Evolutionary conservation across 306 rosid species (phyloP).

Genomic region (Sesbania bispinosa): DNA sequence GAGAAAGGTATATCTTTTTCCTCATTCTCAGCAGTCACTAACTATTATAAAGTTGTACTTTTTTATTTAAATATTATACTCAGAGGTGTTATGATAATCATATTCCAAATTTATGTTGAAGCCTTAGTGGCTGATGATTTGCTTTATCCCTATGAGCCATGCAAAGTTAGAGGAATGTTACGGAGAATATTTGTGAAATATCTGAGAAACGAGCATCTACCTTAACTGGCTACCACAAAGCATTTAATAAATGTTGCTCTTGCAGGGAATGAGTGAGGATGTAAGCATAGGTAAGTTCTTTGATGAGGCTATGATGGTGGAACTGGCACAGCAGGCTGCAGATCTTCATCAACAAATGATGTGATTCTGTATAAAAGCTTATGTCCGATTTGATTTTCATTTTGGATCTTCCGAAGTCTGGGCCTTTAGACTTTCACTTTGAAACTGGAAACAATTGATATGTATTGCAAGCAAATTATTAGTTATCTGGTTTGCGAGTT

Average conservation of each 20-base stretch:
- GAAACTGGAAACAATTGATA: conserved; percentile 23
- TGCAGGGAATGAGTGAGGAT: conserved; percentile 97
- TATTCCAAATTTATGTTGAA: neutral
- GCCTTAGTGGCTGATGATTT: neutral
- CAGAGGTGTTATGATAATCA: neutral
- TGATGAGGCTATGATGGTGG: conserved; percentile 99
- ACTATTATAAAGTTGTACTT: neutral
- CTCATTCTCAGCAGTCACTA: neutral
- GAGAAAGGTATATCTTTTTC: conserved; percentile 62
- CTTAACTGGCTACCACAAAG: neutral
- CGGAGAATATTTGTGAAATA: neutral
- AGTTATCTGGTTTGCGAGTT: neutral
- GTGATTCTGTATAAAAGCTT: conserved; percentile 34
- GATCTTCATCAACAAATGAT: conserved; percentile 97
- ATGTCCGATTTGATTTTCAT: conserved; percentile 1
- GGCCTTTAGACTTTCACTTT: neutral
- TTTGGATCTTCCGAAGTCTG: neutral
- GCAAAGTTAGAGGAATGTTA: no score
- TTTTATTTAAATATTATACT: neutral
- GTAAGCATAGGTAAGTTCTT: conserved; percentile 94
- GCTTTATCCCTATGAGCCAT: neutral
- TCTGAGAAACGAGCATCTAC: neutral
- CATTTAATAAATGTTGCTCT: neutral
- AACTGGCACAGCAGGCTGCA: conserved; percentile 96
- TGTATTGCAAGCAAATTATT: conserved; percentile 25